Evolutionary conservation across 2,329 filamentous ascomycete species (phyloP).

Genomic region (Falciphora oryzae): DNA sequence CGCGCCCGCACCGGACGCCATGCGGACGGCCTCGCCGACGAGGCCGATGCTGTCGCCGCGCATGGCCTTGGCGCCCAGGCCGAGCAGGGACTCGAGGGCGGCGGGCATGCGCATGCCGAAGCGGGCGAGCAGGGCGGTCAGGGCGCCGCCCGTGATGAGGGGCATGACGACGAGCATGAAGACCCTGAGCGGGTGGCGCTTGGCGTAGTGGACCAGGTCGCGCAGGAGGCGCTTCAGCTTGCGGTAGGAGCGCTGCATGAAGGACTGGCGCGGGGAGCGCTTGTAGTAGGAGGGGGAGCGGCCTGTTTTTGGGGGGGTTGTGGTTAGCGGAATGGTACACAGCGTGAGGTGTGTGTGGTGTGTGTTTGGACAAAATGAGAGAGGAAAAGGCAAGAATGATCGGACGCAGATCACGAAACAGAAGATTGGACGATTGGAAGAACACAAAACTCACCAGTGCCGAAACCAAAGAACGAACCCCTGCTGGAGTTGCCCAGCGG

Average conservation of each 20-base stretch:
- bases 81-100: conserved; percentile 53
- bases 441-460: conserved; percentile 28
- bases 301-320: conserved; percentile 22
- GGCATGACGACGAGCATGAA: conserved; percentile 85
- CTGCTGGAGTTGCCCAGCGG: conserved; percentile 35
- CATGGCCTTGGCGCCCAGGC: conserved; percentile 44
- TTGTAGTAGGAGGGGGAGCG: conserved; percentile 60
- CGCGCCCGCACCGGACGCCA: conserved; percentile 32
- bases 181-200: conserved; percentile 79
- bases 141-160: conserved; percentile 74
- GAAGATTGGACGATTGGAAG: background rate
- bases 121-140: conserved; percentile 69
- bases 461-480: conserved; percentile 37
- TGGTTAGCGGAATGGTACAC: conserved; percentile 13
- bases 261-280: conserved; percentile 74
- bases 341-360: conserved; percentile 5
- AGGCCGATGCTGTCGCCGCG: conserved; percentile 42
- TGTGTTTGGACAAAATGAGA: background rate
- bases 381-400: background rate
- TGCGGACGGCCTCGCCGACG: conserved; percentile 49
- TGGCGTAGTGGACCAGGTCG: conserved; percentile 75
- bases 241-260: conserved; percentile 66
- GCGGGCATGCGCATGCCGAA: conserved; percentile 75
- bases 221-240: conserved; percentile 74
- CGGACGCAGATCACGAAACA: conserved; percentile 1